These are phyloP conservation scores for Macadamia tetraphylla DNA, from an alignment of 164 flowering plant genomes.

Conservation along the genomic window DNA sequence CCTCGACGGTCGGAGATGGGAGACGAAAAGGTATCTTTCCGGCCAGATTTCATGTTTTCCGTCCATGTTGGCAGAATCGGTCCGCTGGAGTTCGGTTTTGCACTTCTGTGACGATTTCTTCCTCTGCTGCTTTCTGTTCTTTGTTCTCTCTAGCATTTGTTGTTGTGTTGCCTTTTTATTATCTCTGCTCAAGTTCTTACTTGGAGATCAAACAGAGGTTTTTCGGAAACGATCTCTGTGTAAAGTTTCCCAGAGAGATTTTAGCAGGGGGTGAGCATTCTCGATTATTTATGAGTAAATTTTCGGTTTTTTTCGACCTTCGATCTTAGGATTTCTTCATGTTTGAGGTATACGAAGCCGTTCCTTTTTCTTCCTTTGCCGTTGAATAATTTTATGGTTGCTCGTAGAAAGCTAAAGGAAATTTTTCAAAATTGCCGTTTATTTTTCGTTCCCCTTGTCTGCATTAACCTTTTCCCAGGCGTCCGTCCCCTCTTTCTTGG, in stretches of 20 bases:
- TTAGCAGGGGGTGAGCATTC: background rate
- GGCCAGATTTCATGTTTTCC: background rate
- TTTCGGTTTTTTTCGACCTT: background rate
- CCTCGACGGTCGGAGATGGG: conserved; percentile 22
- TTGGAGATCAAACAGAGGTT: background rate
- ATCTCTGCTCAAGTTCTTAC: background rate
- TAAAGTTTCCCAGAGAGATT: background rate
- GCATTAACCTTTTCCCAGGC: too few species aligned
- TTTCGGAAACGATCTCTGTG: background rate
- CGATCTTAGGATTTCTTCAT: background rate
- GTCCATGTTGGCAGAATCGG: background rate
- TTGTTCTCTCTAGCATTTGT: too few species aligned
- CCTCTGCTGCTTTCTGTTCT: background rate
- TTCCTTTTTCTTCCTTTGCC: too few species aligned
- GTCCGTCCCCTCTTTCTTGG: too few species aligned
- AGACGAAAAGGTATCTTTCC: conserved; percentile 23
- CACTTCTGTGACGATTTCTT: too few species aligned
- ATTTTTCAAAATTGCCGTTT: too few species aligned
- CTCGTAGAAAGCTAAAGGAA: too few species aligned
- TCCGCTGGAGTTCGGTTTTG: too few species aligned
- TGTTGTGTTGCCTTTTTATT: background rate
- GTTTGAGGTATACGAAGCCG: background rate
- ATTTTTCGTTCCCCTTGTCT: too few species aligned
- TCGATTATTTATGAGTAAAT: background rate
- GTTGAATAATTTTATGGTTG: background rate